A percentile compares a stretch with the other conserved stretches of the same genome.
These are phyloP conservation scores for Phytomonas serpens DNA, from an alignment of 208 protist species.

Conservation along the genomic window DNA sequence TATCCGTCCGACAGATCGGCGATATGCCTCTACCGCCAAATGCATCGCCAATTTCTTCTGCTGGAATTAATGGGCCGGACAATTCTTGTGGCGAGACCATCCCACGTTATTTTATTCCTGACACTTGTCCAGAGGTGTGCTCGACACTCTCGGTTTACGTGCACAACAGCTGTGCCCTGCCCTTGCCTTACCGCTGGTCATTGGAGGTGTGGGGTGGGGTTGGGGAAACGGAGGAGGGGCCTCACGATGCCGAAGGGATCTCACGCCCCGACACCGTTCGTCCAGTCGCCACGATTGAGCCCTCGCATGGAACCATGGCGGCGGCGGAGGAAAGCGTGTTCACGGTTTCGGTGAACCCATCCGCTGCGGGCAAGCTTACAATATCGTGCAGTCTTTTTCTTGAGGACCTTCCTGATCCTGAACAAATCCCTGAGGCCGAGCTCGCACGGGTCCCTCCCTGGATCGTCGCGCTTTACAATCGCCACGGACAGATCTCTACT, in stretches of 20 bases:
- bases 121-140: conserved; percentile 48
- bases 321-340: conserved; percentile 19
- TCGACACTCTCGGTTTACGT: conserved; percentile 42
- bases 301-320: conserved; percentile 13
- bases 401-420: conserved; percentile 48
- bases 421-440: neutral
- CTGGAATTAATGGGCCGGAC: conserved; percentile 15
- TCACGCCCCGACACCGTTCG: neutral
- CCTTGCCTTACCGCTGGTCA: conserved; percentile 56
- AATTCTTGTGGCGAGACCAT: conserved; percentile 9
- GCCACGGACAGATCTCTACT: conserved; percentile 8
- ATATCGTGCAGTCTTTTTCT: conserved; percentile 69
- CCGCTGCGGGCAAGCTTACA: conserved; percentile 16
- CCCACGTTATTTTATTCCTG: conserved; percentile 22
- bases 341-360: conserved; percentile 18
- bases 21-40: conserved; percentile 23
- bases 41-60: neutral
- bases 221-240: neutral
- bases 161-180: conserved; percentile 48
- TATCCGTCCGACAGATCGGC: conserved; percentile 50
- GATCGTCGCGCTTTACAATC: neutral
- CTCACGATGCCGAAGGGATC: neutral
- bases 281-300: conserved; percentile 11
- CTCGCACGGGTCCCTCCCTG: neutral
- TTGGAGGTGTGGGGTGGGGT: neutral